Evolutionary conservation across 192 early-diverging fungal genomes (phyloP).

Genomic region (Backusella psychrophila): DNA sequence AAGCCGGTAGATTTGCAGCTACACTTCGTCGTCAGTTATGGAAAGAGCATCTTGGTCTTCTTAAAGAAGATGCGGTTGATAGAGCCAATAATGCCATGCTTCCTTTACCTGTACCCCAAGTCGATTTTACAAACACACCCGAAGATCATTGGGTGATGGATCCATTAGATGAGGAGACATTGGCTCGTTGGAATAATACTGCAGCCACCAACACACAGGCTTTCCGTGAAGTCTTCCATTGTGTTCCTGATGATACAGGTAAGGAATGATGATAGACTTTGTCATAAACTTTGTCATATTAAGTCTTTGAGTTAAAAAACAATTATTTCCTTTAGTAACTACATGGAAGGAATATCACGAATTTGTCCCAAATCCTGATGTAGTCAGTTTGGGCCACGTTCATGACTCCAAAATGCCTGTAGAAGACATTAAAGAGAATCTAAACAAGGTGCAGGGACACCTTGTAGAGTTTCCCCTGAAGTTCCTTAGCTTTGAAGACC

Average conservation of each 20-base stretch:
- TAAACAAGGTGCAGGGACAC: slow-evolving; percentile 46
- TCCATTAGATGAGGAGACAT: slow-evolving; percentile 65
- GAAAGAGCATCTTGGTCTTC: slow-evolving; percentile 80
- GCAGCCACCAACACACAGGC: slow-evolving; percentile 63
- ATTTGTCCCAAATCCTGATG: slow-evolving; percentile 42
- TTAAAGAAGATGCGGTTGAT: slow-evolving; percentile 44
- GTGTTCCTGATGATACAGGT: slow-evolving; percentile 76
- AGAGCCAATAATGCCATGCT: slow-evolving; percentile 28
- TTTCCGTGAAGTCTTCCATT: slow-evolving; percentile 80
- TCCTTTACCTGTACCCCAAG: slow-evolving; percentile 24
- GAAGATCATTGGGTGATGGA: slow-evolving; percentile 55
- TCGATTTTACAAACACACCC: slow-evolving; percentile 26
- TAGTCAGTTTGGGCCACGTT: slow-evolving; percentile 43
- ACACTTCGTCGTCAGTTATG: slow-evolving; percentile 72
- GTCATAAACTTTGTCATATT: too few relatives aligned
- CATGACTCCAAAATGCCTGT: slow-evolving; percentile 35
- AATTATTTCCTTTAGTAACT: background rate
- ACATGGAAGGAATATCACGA: slow-evolving; percentile 46
- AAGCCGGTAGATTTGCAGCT: slow-evolving; percentile 74
- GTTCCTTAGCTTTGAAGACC: slow-evolving; percentile 45
- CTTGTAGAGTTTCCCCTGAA: slow-evolving; percentile 49
- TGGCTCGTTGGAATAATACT: slow-evolving; percentile 57
- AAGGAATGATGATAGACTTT: background rate
- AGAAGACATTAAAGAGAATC: slow-evolving; percentile 31
- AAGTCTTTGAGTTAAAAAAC: too few relatives aligned